Percentiles rank a stretch among this genome's conserved stretches.
Evolutionary conservation across 129 eudicot species (phyloP).

Genomic region (Erigeron canadensis): DNA sequence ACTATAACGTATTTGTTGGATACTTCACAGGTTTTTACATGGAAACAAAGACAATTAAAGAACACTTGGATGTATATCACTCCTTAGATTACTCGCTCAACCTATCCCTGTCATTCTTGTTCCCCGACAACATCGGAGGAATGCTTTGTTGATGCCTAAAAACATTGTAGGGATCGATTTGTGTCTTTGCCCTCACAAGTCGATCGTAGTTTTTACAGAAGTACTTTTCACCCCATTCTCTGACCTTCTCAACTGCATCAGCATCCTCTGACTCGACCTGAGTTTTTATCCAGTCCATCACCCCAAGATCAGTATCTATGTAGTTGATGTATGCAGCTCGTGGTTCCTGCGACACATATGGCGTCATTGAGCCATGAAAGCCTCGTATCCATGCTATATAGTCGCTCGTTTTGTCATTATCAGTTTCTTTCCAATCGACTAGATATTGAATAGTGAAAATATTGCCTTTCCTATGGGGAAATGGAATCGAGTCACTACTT

Average conservation of each 20-base stretch:
- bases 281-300: slow-evolving; percentile 24
- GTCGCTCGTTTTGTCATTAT: slow-evolving; percentile 29
- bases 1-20: not conserved
- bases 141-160: slow-evolving; percentile 73
- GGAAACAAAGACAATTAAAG: not conserved
- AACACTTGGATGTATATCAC: slow-evolving; percentile 9
- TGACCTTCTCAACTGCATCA: slow-evolving; percentile 50
- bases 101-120: slow-evolving; percentile 18
- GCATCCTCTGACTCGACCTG: not conserved
- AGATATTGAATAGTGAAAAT: slow-evolving; percentile 56
- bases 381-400: slow-evolving; percentile 61
- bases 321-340: slow-evolving; percentile 77
- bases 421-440: slow-evolving; percentile 54
- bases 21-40: slow-evolving; percentile 25
- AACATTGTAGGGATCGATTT: slow-evolving; percentile 63
- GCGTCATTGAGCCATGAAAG: slow-evolving; percentile 56
- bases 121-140: slow-evolving; percentile 54
- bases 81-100: slow-evolving; percentile 20
- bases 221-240: slow-evolving; percentile 84
- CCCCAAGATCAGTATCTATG: slow-evolving; percentile 76
- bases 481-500: slow-evolving; percentile 54
- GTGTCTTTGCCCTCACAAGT: slow-evolving; percentile 69
- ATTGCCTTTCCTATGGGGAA: slow-evolving; percentile 84
- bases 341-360: slow-evolving; percentile 53
- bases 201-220: slow-evolving; percentile 74